Base-by-base conservation (phyloP, 495 filamentous ascomycete species). In the Penicillium chermesinum region DNA sequence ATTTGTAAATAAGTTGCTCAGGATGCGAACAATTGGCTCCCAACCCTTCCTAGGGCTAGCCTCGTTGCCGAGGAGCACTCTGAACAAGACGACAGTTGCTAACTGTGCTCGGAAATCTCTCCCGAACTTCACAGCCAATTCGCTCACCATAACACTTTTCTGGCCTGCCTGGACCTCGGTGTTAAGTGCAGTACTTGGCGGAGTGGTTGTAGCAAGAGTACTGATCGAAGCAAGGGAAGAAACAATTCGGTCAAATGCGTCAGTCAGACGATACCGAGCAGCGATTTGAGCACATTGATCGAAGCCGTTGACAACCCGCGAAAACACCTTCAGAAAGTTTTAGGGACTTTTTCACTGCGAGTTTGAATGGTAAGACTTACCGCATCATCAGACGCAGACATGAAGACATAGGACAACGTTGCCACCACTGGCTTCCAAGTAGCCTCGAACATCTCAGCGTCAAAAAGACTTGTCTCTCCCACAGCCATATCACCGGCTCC, bases 71-170 rank as follows among this genome's bases (percentile, higher is more conserved):
- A 79, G 80, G 35, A 96, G 79, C 34, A 99, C 86, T 33, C 88
- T 80, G 75, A 97, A 99, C 37, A 99, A 70, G 25, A 97, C 89
- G 42, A 96, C 82, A 34, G 89, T 95, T 18, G 94, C 94, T 46
- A 97, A 68, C 64, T 97, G 91, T 25, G 91, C 91, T 59, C 89
- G 85, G 63, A 91, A 89, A 59, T 99, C 91, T 48, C 91, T 77
- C 18, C 93, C 93, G 69, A 99, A 95, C 61, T 91, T 91, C 53
- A 99, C 93, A 44, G 93, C 93, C 45, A 96, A 77, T 73, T 99
- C 91, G 63, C 93, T 97, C 57, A 99, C 93, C 93, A 99, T 99
- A 20, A 99, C 89, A 55, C 85, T 95, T 64, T 87, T 91, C 56
- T 89, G 83, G 0, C 84, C 89, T 36, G 83, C 89, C 62, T 97